These are phyloP conservation scores for Xylaria venustula DNA, from an alignment of 495 filamentous ascomycete genomes.

Conservation along the genomic window DNA sequence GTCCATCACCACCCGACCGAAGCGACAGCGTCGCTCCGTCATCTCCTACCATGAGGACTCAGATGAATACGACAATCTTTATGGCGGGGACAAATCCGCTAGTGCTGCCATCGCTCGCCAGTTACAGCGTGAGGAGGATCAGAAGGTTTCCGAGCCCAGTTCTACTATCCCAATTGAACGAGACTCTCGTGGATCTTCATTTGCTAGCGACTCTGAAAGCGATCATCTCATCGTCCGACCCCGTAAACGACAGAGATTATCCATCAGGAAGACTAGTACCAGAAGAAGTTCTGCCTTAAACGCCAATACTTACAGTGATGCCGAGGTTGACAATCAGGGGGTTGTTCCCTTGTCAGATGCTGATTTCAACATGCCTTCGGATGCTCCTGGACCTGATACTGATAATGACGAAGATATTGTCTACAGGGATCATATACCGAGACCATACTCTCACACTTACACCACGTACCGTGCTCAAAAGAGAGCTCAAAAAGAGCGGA, in stretches of 20 bases:
- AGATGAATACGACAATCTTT: slow-evolving; percentile 37
- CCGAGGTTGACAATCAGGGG: not conserved
- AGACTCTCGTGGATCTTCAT: not conserved
- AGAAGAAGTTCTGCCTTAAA: not conserved
- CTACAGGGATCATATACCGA: too few species aligned
- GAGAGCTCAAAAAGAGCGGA: slow-evolving; percentile 23
- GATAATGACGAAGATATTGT: not conserved
- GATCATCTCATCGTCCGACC: not conserved
- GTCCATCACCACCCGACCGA: slow-evolving; percentile 2
- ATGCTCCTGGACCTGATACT: not conserved
- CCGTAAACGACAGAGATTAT: slow-evolving; percentile 11
- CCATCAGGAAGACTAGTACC: slow-evolving; percentile 12
- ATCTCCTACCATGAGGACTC: slow-evolving; percentile 2
- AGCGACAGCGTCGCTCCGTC: slow-evolving; percentile 9
- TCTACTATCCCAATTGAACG: not conserved
- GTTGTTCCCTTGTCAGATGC: not conserved
- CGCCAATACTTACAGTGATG: not conserved
- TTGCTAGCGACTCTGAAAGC: not conserved
- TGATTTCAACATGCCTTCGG: not conserved
- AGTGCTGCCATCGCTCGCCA: slow-evolving; percentile 36
- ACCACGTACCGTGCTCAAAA: too few species aligned
- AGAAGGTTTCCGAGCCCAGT: not conserved
- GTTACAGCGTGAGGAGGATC: slow-evolving; percentile 37
- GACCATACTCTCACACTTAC: too few species aligned
- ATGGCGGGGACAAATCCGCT: slow-evolving; percentile 26